Evolutionary conservation across 352 stramenopile species (phyloP).

Genomic region (Globisporangium middletonii): DNA sequence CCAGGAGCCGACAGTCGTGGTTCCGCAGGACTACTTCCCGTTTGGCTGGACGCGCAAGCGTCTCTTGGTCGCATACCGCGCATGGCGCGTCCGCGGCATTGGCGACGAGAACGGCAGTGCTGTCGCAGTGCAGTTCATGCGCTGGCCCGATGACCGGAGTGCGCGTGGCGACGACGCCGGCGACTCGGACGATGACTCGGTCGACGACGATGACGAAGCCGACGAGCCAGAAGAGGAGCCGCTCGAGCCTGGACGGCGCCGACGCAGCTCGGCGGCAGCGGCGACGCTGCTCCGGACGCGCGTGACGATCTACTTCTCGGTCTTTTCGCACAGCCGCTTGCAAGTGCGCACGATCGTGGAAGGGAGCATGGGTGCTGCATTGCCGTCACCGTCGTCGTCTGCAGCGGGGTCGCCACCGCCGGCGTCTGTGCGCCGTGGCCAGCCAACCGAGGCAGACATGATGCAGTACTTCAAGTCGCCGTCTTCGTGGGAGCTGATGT

Average conservation of each 20-base stretch:
- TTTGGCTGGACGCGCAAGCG: slow-evolving; percentile 44
- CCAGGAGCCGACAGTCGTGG: slow-evolving; percentile 29
- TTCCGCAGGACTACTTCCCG: slow-evolving; percentile 55
- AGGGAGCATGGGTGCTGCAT: slow-evolving; percentile 38
- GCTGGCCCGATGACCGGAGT: slow-evolving; percentile 36
- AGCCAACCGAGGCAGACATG: slow-evolving; percentile 57
- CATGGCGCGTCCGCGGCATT: slow-evolving; percentile 52
- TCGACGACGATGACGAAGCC: slow-evolving; percentile 28
- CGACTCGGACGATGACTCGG: slow-evolving; percentile 10
- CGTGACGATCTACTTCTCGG: slow-evolving; percentile 59
- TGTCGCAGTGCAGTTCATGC: slow-evolving; percentile 55
- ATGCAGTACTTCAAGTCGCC: slow-evolving; percentile 62
- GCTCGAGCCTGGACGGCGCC: slow-evolving; percentile 7
- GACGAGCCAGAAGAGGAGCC: slow-evolving; percentile 50
- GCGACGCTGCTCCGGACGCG: slow-evolving; percentile 41
- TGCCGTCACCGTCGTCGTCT: slow-evolving; percentile 11
- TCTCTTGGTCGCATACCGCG: slow-evolving; percentile 53
- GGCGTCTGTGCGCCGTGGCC: neutral
- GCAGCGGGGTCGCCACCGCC: slow-evolving; percentile 5
- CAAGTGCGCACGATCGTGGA: slow-evolving; percentile 63
- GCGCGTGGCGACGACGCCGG: slow-evolving; percentile 2
- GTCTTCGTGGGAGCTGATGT: slow-evolving; percentile 64
- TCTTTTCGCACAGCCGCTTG: slow-evolving; percentile 36
- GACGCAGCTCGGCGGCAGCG: slow-evolving; percentile 3
- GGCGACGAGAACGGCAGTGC: slow-evolving; percentile 41